A percentile compares a stretch with the other conserved stretches of the same genome.
These are phyloP conservation scores for Microsporum canis DNA, from an alignment of 2,329 filamentous ascomycete species.

Conservation along the genomic window DNA sequence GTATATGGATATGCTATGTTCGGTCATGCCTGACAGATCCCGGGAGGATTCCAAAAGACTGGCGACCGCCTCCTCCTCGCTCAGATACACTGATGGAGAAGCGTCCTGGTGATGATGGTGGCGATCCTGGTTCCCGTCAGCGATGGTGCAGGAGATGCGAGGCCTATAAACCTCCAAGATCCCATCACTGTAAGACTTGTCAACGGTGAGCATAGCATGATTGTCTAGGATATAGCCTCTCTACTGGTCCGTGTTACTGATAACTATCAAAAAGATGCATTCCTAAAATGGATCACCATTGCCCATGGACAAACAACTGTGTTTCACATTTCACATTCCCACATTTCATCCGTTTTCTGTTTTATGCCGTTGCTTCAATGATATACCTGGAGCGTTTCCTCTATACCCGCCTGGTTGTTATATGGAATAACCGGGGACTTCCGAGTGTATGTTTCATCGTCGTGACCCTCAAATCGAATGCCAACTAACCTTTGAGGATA, in stretches of 20 bases:
- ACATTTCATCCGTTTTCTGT: slow-evolving; percentile 53
- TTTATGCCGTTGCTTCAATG: slow-evolving; percentile 49
- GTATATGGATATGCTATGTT: slow-evolving; percentile 49
- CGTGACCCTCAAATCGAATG: not conserved
- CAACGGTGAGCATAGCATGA: slow-evolving; percentile 36
- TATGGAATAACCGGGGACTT: slow-evolving; percentile 46
- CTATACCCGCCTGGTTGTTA: slow-evolving; percentile 38
- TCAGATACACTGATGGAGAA: slow-evolving; percentile 7
- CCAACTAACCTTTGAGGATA: slow-evolving; percentile 20
- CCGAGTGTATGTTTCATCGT: slow-evolving; percentile 41
- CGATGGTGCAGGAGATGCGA: slow-evolving; percentile 54
- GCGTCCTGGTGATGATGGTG: slow-evolving; percentile 11
- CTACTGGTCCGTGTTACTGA: not conserved
- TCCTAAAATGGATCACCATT: slow-evolving; percentile 57
- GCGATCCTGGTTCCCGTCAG: slow-evolving; percentile 19
- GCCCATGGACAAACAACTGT: slow-evolving; percentile 55
- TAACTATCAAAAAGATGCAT: slow-evolving; percentile 39
- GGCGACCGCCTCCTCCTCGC: slow-evolving; percentile 16
- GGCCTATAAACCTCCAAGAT: slow-evolving; percentile 49
- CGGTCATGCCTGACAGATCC: slow-evolving; percentile 50
- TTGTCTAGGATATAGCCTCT: not conserved
- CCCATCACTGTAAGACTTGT: slow-evolving; percentile 56
- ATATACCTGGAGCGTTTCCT: slow-evolving; percentile 45
- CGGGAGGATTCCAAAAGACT: slow-evolving; percentile 41
- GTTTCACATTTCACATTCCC: slow-evolving; percentile 55